These are phyloP conservation scores for Gossypium anomalum DNA, from an alignment of 345 rosid species.

Conservation along the genomic window DNA sequence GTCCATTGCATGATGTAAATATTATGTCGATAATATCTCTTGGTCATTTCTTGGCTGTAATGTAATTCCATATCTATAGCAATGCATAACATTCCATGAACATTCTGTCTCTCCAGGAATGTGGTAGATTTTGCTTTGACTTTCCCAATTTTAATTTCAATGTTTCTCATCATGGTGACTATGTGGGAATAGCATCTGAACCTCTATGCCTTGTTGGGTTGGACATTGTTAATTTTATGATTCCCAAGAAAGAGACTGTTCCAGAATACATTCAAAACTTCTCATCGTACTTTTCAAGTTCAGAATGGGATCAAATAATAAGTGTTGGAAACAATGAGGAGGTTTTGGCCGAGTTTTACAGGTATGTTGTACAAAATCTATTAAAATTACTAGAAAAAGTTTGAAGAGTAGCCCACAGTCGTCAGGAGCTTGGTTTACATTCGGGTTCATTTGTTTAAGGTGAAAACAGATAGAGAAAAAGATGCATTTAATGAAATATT, in stretches of 20 bases:
- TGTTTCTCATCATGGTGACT: slow-evolving; percentile 72
- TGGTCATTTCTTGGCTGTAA: neutral
- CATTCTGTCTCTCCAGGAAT: slow-evolving; percentile 35
- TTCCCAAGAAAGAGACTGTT: slow-evolving; percentile 40
- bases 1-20: neutral
- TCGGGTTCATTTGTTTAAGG: too few relatives aligned
- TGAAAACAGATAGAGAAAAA: too few relatives aligned
- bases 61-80: neutral
- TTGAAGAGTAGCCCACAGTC: neutral
- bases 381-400: neutral
- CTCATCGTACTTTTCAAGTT: slow-evolving; percentile 46
- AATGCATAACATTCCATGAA: neutral
- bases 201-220: slow-evolving; percentile 68
- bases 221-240: slow-evolving; percentile 42
- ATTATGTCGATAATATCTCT: neutral
- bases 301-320: slow-evolving; percentile 48
- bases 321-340: slow-evolving; percentile 38
- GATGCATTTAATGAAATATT: too few relatives aligned
- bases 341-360: slow-evolving; percentile 49
- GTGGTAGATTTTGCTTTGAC: slow-evolving; percentile 16
- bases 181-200: slow-evolving; percentile 67
- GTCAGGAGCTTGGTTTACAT: too few relatives aligned
- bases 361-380: slow-evolving; percentile 29
- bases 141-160: slow-evolving; percentile 67
- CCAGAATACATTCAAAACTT: slow-evolving; percentile 46